These are phyloP conservation scores for Breynia disticha DNA, from an alignment of 441 rosid genomes.

Conservation along the genomic window DNA sequence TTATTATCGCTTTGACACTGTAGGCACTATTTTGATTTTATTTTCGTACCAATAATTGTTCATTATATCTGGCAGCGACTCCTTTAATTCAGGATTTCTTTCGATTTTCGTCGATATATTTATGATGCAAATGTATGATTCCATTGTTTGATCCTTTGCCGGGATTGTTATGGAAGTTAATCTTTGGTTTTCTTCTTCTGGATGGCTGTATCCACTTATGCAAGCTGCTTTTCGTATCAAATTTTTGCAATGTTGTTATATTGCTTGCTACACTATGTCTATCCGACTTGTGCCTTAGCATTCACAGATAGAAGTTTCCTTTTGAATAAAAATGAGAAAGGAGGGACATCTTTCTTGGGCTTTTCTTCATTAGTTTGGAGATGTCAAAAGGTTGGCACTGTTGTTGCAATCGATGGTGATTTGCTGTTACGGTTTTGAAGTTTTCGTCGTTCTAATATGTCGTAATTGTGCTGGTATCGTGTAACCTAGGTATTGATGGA, in stretches of 20 bases:
- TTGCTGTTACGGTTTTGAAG: neutral
- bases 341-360: constrained; percentile 27
- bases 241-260: constrained; percentile 12
- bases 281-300: constrained; percentile 27
- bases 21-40: no score
- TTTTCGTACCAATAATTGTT: no score
- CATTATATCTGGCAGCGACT: no score
- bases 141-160: constrained; percentile 20
- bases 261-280: constrained; percentile 1
- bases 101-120: no score
- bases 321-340: constrained; percentile 32
- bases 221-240: neutral
- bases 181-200: constrained; percentile 43
- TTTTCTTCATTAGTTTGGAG: constrained; percentile 27
- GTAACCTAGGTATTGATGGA: constrained; percentile 38
- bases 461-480: constrained; percentile 4
- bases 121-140: neutral
- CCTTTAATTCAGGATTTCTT: no score
- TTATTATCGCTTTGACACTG: no score
- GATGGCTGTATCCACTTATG: constrained; percentile 68
- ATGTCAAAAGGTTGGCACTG: constrained; percentile 29
- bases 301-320: constrained; percentile 50
- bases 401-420: neutral
- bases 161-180: constrained; percentile 62
- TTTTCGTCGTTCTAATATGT: constrained; percentile 8